phyloP scores from a whole-genome alignment of 208 protist species.

The Strigomonas culicis region DNA sequence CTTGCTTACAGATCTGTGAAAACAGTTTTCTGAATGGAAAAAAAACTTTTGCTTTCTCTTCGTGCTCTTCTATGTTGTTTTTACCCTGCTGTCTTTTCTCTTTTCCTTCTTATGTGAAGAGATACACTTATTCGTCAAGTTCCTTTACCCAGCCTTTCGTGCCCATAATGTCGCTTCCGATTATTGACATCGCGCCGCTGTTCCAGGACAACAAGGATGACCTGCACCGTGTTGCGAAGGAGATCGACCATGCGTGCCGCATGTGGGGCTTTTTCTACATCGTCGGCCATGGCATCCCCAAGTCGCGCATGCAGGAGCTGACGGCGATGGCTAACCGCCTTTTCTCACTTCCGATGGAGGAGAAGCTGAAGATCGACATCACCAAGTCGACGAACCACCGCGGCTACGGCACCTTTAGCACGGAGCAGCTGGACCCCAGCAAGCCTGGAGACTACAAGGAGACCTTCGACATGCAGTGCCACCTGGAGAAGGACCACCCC shows the following conservation, averaged over 20 bases:
- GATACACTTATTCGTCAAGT: neutral
- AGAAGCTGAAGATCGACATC: constrained; percentile 75
- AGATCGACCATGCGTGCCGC: constrained; percentile 67
- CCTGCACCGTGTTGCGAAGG: constrained; percentile 37
- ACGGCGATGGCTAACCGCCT: constrained; percentile 44
- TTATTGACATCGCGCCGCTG: constrained; percentile 71
- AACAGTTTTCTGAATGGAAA: neutral
- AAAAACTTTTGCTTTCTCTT: neutral
- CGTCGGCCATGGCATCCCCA: constrained; percentile 53
- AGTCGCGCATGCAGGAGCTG: constrained; percentile 34
- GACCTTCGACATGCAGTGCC: constrained; percentile 62
- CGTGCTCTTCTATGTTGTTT: neutral
- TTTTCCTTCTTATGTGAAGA: neutral
- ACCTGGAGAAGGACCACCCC: constrained; percentile 56
- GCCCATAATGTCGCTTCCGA: constrained; percentile 37
- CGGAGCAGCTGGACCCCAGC: constrained; percentile 53
- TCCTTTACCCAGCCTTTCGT: neutral
- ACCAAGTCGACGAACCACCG: constrained; percentile 45
- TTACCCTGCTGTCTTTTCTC: neutral
- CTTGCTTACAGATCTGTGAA: neutral
- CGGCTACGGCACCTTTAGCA: constrained; percentile 47
- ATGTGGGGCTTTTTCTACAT: constrained; percentile 87
- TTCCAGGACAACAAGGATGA: constrained; percentile 33
- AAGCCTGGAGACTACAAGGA: constrained; percentile 63
- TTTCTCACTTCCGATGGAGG: constrained; percentile 53